Base-by-base conservation (phyloP, 306 rosid genomes). In the Castanea sativa region DNA sequence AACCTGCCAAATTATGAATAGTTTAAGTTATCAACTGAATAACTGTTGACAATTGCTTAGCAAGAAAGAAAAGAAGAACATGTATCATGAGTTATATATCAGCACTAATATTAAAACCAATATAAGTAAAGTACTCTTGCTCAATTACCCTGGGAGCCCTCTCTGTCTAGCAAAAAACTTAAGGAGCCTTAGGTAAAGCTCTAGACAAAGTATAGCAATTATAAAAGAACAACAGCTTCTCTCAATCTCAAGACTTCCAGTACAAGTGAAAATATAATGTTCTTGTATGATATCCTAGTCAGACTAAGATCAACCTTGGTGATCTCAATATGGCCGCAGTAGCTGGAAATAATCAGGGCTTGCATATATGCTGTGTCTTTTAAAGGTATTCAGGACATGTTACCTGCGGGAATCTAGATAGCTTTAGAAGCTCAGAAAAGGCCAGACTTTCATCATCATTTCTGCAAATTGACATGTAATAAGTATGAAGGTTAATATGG, bases 351-450 rank as follows among this genome's bases (percentile, higher is more conserved):
- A 71, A 53, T 18, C 53, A 65, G 49, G 32, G 11, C 29, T 43
- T 43, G 59, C 52, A 20, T 32, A 43, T n/a, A 53, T 57, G 21
- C 55, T 21, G 13, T 18, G 52, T 23, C 2, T 18, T 53, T 51
- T n/a, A 61, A 76, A 71, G 29, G 20, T 16, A 35, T 70, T 70
- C 70, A 41, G 41, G 43, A 45, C 63, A 59, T 69, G 27, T 72
- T 88, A 92, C 97, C 84, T 94, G 97, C 9, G 97, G 93, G 85
- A 89, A 92, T 85, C 97, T 89, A 71, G 98, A 90, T 63, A 91
- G 91, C 76, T 83, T 87, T 77, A 92, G 73, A 53, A 94, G 93
- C 79, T 77, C 87, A 64, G 94, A 82, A 59, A 94, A 87, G 57
- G 90, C 86, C 55, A 77, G 83, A 73, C 64, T 83, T 74, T 92